Evolutionary conservation across 768 basidiomycete species (phyloP), one percentile per base, ranked within the genome.

Genomic region (Termitomyces titanicus): DNA sequence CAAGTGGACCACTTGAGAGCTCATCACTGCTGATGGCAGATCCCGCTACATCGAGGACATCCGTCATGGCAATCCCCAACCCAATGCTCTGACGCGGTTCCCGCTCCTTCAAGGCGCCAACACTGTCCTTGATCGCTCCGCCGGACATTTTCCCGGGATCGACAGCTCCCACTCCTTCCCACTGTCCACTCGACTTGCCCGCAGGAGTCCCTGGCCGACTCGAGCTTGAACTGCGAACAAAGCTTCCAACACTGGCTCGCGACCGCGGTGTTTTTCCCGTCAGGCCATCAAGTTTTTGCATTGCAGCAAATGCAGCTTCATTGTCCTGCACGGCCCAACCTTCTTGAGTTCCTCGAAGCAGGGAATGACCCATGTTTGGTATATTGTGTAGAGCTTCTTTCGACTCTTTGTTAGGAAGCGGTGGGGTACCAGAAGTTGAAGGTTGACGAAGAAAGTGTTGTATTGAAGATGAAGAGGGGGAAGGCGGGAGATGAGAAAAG

Each of bases 271-370:
- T 85, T 66, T 88, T 90, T 1, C 87, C 87, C 11, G 82, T 82
- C 11, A 97, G 68, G 0, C 96, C 96, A 64, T 99, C 96, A 24
- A 99, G 72, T 72, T 96, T 97, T 52, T 94, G 83, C 34, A 99
- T 76, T 9, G 93, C 92, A 63, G 96, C 94, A 7, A 84, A 90
- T 7, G 96, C 94, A 15, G 88, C 87, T 63, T 91, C 86, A 65
- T 95, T 92, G 63, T 92, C 88, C 63, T 94, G 78, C 57, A 83
- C 89, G 15, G 87, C 87, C 91, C 91, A 94, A 25, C 92, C 92
- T 68, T 92, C 88, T 67, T 94, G 92, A 6, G 89, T 92, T 11
- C 92, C 92, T 60, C 90, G 83, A 24, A 94, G 79, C 51, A 93
- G 74, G 1, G 91, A 92, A 65, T 94, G 92, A 0, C 89, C 92